phyloP scores from a whole-genome alignment of 2,329 filamentous ascomycete genomes.

The Hymenoscyphus linearis region DNA sequence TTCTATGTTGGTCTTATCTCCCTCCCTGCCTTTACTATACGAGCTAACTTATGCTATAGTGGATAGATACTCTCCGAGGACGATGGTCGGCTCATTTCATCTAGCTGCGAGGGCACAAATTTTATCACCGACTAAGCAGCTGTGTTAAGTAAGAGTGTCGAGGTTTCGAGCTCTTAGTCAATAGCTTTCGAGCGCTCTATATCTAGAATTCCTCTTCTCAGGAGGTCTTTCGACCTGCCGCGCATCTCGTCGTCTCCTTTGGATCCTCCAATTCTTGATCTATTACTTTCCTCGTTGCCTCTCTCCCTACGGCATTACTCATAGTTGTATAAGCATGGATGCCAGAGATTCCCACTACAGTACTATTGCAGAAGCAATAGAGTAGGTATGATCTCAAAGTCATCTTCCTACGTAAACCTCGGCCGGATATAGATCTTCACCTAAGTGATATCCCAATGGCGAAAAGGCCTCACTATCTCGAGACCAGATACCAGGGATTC shows the following conservation, averaged over 20 bases:
- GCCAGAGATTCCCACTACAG: slow-evolving; percentile 6
- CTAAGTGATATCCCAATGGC: too few species aligned
- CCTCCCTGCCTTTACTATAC: neutral
- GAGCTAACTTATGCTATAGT: slow-evolving; percentile 6
- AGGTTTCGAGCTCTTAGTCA: slow-evolving; percentile 2
- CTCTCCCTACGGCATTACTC: neutral
- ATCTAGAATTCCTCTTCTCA: slow-evolving; percentile 7
- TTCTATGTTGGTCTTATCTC: slow-evolving; percentile 5
- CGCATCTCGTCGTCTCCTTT: slow-evolving; percentile 1
- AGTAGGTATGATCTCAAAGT: slow-evolving; percentile 4
- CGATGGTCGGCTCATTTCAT: slow-evolving; percentile 5
- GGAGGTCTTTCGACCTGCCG: slow-evolving; percentile 2
- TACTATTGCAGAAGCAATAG: slow-evolving; percentile 2
- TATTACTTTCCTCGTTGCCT: slow-evolving; percentile 4
- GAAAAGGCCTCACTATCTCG: too few species aligned
- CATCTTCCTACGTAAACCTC: neutral
- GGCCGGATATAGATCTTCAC: slow-evolving; percentile 4
- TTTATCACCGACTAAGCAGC: neutral
- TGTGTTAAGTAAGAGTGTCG: neutral
- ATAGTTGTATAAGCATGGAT: slow-evolving; percentile 3
- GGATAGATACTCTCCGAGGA: slow-evolving; percentile 4
- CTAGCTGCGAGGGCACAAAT: slow-evolving; percentile 8
- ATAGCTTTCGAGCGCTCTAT: slow-evolving; percentile 6
- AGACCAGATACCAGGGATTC: too few species aligned
- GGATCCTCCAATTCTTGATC: slow-evolving; percentile 1